These are phyloP conservation scores for Kwoniella shivajii DNA, from an alignment of 1,284 basidiomycete species.

Conservation along the genomic window DNA sequence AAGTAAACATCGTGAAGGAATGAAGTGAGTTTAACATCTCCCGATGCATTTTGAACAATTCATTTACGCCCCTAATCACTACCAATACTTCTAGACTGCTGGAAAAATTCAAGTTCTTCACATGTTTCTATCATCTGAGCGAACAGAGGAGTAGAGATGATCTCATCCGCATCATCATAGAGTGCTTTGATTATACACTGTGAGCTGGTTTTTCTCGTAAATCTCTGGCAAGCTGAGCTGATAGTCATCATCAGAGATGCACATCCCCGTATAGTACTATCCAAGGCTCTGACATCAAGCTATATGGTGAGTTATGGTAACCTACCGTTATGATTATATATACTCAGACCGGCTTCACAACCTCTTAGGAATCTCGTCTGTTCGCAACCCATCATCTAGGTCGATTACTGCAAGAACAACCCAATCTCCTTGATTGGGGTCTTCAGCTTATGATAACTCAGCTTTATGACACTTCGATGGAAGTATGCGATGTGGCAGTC, in stretches of 20 bases:
- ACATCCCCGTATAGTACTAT: conserved; percentile 84
- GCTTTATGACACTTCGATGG: conserved; percentile 85
- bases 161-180: conserved; percentile 84
- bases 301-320: conserved; percentile 64
- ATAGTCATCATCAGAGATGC: conserved; percentile 67
- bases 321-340: background rate
- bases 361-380: conserved; percentile 74
- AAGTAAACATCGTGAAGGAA: conserved; percentile 82
- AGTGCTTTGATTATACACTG: conserved; percentile 88
- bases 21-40: conserved; percentile 66
- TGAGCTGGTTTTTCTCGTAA: conserved; percentile 53
- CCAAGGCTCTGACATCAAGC: conserved; percentile 89
- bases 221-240: background rate
- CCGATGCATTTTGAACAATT: no score
- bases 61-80: no score
- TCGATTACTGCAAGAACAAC: conserved; percentile 58
- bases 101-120: conserved; percentile 90
- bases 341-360: background rate
- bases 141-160: conserved; percentile 90
- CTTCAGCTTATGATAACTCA: conserved; percentile 89
- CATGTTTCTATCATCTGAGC: conserved; percentile 89
- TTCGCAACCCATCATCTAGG: conserved; percentile 88
- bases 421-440: conserved; percentile 77
- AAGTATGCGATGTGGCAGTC: conserved; percentile 88
- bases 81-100: conserved; percentile 79